Evolutionary conservation across 2,329 filamentous ascomycete genomes (phyloP), one percentile per base, ranked within the genome.

Genomic region (Fusarium sp.): DNA sequence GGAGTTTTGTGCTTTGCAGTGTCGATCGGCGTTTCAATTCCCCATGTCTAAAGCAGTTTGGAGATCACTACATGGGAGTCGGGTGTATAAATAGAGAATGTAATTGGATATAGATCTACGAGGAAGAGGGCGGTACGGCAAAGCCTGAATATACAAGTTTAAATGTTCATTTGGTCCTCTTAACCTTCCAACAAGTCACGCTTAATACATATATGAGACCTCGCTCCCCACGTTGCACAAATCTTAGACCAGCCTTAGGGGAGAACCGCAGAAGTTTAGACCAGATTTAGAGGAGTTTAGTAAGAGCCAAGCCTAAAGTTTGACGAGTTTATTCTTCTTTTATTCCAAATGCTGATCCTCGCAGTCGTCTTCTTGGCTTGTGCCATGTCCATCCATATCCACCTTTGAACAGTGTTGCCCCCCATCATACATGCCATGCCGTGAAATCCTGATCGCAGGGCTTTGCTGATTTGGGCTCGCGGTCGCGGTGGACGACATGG

Each of bases 11-110:
- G 56, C 14, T 69, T 68, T 33, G 14, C 33, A 33, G 30, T 20
- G 48, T 56, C 42, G 24, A 48, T 44, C 10, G 66, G 66, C 66
- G 66, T 69, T 68, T 31, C 31, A 36, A 33, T 18, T 55, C 35
- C 41, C 18, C 26, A 36, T 42, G 36, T n/a, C 35, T 20, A 61
- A n/a, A n/a, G n/a, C 31, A 30, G 28, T 30, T 31, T 48, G 30
- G 14, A 16, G 39, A 31, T 6, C 20, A 53, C 20, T 22, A 24
- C 15, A 42, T 16, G 30, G 48, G 12, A 44, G 31, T 39, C 14
- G 16, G 57, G 58, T 69, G 66, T 69, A 68, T 26, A 58, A 51
- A 69, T 58, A 64, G 35, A 66, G 60, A 64, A 26, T 64, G 65
- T 36, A 22, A 69, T 53, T 24, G n/a, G 50, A 53, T 53, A 69